A percentile compares a stretch with the other conserved stretches of the same genome.
phyloP scores from a whole-genome alignment of 2,329 filamentous ascomycete species.

The Venturia oleaginea region DNA sequence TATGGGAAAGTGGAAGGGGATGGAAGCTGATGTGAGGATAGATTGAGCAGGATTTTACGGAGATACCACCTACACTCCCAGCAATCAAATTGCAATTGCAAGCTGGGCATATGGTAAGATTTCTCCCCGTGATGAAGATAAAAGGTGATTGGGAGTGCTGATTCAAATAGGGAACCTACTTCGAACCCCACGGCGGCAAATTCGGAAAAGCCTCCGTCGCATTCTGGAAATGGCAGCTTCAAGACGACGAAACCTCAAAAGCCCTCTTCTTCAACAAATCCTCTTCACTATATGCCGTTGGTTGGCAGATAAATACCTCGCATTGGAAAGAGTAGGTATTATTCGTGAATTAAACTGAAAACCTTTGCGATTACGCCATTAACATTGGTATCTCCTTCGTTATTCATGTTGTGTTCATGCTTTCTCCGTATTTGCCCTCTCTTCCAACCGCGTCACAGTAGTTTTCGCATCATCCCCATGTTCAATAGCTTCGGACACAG shows the following conservation, averaged over 20 bases:
- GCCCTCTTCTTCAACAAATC: constrained; percentile 11
- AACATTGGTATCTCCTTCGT: background rate
- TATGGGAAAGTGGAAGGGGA: no score
- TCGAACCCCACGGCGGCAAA: constrained; percentile 11
- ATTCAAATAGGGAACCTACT: constrained; percentile 5
- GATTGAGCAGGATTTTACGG: constrained; percentile 13
- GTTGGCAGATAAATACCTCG: constrained; percentile 11
- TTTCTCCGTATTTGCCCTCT: background rate
- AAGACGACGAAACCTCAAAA: constrained; percentile 11
- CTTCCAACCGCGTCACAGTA: background rate
- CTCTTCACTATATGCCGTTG: constrained; percentile 5
- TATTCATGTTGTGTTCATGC: background rate
- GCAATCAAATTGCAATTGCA: constrained; percentile 10
- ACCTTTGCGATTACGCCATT: background rate
- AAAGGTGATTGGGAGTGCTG: background rate
- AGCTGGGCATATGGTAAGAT: constrained; percentile 1
- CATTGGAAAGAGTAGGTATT: background rate
- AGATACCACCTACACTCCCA: background rate
- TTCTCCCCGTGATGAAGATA: no score
- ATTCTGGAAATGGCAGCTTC: constrained; percentile 12
- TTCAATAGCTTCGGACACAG: background rate
- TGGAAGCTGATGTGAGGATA: background rate
- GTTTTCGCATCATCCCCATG: background rate
- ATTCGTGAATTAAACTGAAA: background rate
- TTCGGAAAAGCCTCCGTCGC: constrained; percentile 12